phyloP scores from a whole-genome alignment of 2,329 filamentous ascomycete species.

The Lizonia empirigonia region DNA sequence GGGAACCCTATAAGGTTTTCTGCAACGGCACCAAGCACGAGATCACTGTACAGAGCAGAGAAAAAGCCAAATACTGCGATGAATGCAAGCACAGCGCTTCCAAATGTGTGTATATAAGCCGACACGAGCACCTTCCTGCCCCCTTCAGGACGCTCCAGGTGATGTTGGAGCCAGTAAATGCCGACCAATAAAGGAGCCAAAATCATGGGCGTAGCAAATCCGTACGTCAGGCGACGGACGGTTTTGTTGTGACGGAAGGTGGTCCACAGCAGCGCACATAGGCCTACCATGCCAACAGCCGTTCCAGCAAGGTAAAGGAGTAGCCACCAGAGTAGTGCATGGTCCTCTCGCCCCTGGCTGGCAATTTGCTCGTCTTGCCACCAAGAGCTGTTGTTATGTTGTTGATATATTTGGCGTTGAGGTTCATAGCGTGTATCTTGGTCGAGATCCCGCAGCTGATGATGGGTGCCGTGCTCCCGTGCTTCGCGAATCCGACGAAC shows the following conservation, averaged over 20 bases:
- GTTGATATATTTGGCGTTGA: too few relatives aligned
- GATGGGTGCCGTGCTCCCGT: too few relatives aligned
- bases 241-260: slow-evolving; percentile 18
- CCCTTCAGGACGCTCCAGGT: slow-evolving; percentile 2
- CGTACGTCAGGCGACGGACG: slow-evolving; percentile 17
- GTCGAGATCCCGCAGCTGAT: too few relatives aligned
- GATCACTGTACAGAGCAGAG: slow-evolving; percentile 18
- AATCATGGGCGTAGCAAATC: slow-evolving; percentile 11
- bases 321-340: slow-evolving; percentile 19
- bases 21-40: slow-evolving; percentile 20
- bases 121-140: too few relatives aligned
- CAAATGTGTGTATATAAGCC: slow-evolving; percentile 7
- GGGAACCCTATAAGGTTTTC: slow-evolving; percentile 18
- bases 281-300: slow-evolving; percentile 20
- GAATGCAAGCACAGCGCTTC: slow-evolving; percentile 11
- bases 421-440: too few relatives aligned
- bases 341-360: not conserved
- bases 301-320: slow-evolving; percentile 21
- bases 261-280: slow-evolving; percentile 14
- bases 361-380: too few relatives aligned
- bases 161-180: slow-evolving; percentile 15
- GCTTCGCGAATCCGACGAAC: too few relatives aligned
- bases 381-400: too few relatives aligned
- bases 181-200: slow-evolving; percentile 16
- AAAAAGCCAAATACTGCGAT: slow-evolving; percentile 20